A percentile compares a stretch with the other conserved stretches of the same genome.
Conservation (phyloP, 345 rosid species). For the Luvunga scandens region DNA sequence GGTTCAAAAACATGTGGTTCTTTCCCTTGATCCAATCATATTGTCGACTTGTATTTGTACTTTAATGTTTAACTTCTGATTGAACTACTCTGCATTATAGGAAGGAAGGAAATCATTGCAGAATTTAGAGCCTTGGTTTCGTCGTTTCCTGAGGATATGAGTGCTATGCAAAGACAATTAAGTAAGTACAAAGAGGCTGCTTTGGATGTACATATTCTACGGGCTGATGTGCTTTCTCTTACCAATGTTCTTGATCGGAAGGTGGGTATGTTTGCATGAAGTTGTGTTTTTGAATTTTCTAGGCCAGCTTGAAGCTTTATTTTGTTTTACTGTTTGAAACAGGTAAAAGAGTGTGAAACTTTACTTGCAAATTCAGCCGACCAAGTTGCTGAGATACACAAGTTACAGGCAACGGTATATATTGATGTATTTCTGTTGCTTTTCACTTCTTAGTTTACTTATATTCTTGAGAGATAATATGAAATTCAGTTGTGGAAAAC, state of each 20-base stretch:
- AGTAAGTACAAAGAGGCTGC: slow-evolving; percentile 72
- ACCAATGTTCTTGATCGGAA: slow-evolving; percentile 59
- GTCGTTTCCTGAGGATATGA: slow-evolving; percentile 91
- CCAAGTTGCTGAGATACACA: slow-evolving; percentile 59
- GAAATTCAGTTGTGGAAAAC: background rate
- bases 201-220: slow-evolving; percentile 69
- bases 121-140: slow-evolving; percentile 85
- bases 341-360: slow-evolving; percentile 66
- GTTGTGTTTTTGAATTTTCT: slow-evolving; percentile 19
- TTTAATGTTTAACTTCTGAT: slow-evolving; percentile 21
- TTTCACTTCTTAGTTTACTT: slow-evolving; percentile 9
- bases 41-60: slow-evolving; percentile 8
- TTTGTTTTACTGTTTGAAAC: slow-evolving; percentile 28
- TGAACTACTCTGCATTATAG: slow-evolving; percentile 41
- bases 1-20: slow-evolving; percentile 41
- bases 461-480: slow-evolving; percentile 2
- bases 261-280: slow-evolving; percentile 46
- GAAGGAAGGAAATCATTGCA: slow-evolving; percentile 81
- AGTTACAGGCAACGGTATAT: slow-evolving; percentile 69
- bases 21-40: slow-evolving; percentile 16
- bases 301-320: slow-evolving; percentile 14
- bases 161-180: slow-evolving; percentile 73
- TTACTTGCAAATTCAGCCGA: slow-evolving; percentile 52
- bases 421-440: slow-evolving; percentile 15
- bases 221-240: slow-evolving; percentile 79